Conservation (phyloP, 1,284 basidiomycete species). For the Trametes pubescens region DNA sequence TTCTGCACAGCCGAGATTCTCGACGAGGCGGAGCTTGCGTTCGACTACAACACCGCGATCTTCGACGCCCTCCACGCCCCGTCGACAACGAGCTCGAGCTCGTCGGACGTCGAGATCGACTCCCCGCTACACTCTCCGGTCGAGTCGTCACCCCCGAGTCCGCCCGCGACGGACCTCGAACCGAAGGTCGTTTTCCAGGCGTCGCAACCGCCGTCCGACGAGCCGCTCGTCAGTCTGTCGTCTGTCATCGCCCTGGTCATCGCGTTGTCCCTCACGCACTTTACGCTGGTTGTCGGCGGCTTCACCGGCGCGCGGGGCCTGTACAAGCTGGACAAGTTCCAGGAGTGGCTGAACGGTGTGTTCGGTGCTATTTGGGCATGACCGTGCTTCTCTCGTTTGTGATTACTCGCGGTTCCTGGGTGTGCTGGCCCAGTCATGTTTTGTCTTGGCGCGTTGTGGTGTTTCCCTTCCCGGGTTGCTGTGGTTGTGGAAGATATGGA, state of each 20-base stretch:
- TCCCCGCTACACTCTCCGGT: conserved; percentile 30
- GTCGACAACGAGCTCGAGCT: conserved; percentile 17
- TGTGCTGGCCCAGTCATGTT: not conserved
- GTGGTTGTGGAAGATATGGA: not conserved
- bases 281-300: conserved; percentile 56
- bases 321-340: conserved; percentile 53
- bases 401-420: not conserved
- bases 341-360: conserved; percentile 48
- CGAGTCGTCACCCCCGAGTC: conserved; percentile 34
- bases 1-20: conserved; percentile 51
- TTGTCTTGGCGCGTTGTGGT: not conserved
- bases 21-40: conserved; percentile 74
- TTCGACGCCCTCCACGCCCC: conserved; percentile 59
- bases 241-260: conserved; percentile 55
- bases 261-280: conserved; percentile 60
- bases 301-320: conserved; percentile 58
- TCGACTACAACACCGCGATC: conserved; percentile 72
- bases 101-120: conserved; percentile 34
- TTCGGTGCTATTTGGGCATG: conserved; percentile 22
- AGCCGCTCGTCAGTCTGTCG: conserved; percentile 44
- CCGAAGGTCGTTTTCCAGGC: conserved; percentile 34
- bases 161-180: conserved; percentile 30
- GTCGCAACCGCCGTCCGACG: conserved; percentile 21
- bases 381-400: not conserved
- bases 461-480: not conserved